Evolutionary conservation across 2,329 filamentous ascomycete species (phyloP), one percentile per base, ranked within the genome.

Genomic region (Herpomyces periplanetae): DNA sequence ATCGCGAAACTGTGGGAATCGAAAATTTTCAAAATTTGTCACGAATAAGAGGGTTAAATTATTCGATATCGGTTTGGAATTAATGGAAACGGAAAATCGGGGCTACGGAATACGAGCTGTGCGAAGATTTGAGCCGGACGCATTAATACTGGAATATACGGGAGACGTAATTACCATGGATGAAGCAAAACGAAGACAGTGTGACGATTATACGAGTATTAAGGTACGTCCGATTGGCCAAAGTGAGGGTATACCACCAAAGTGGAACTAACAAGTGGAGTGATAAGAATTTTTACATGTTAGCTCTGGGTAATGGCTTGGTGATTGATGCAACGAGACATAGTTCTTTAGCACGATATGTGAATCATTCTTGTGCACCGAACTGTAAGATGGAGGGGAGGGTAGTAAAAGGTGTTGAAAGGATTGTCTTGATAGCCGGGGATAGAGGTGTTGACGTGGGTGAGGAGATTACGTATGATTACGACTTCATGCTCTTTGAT

Each of bases 341-440:
- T n/a, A 80, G 80, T 30, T 85, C 68, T 27, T 85, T 91, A 38
- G 75, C 80, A 31, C 64, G 80, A 21, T 96, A 96, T 37, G 73
- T 96, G 35, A 96, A 96, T 35, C 80, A 96, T 37, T 87, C 71
- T 8, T 96, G 80, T 40, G 62, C 66, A 22, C 80, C 80, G 2
- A 96, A 96, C 34, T 91, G 75, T 40, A 57, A 64, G 25, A 91
- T 96, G 73, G 69, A 85, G 31, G 91, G 88, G 37, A 87, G 71
- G 69, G 75, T 73, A 25, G 80, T 96, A 21, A 60, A 60, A 18
- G 73, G 73, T 11, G 71, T 85, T 36, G 75, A 75, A 16, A 58
- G 80, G 21, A 91, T 96, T 69, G 80, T 73, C 8, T 52, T 96
- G 1, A 96, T 96, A 35, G 80, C 80, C 6, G 75, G 75, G 13